phyloP scores from a whole-genome alignment of 202 grass and related monocot genomes.

The Eragrostis tef region DNA sequence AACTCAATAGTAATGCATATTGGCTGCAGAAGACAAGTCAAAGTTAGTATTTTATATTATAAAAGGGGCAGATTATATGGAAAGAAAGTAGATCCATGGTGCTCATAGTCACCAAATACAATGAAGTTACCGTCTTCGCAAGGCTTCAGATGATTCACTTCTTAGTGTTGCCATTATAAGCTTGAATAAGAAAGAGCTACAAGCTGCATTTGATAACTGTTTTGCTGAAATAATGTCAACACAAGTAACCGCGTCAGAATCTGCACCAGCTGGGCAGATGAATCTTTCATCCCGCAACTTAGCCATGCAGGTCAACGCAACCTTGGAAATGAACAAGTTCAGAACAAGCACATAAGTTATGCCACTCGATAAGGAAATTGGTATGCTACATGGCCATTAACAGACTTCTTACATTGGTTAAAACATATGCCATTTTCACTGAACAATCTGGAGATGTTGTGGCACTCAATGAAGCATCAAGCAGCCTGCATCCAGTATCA shows the following conservation, averaged over 20 bases:
- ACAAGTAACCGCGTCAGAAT: constrained; percentile 86
- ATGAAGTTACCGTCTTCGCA: constrained; percentile 82
- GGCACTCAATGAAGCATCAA: constrained; percentile 89
- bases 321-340: constrained; percentile 62
- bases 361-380: constrained; percentile 20
- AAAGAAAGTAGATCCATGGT: constrained; percentile 22
- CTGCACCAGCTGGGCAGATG: constrained; percentile 65
- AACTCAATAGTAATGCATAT: constrained; percentile 94
- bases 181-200: constrained; percentile 87
- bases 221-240: constrained; percentile 84
- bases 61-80: constrained; percentile 9
- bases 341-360: constrained; percentile 9
- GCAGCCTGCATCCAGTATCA: constrained; percentile 64
- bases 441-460: constrained; percentile 92
- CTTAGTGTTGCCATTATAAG: constrained; percentile 77
- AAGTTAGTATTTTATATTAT: constrained; percentile 15
- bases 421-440: constrained; percentile 84
- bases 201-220: constrained; percentile 83
- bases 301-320: constrained; percentile 95
- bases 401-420: constrained; percentile 80
- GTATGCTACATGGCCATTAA: constrained; percentile 35
- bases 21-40: constrained; percentile 63
- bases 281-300: constrained; percentile 97
- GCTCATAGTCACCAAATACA: constrained; percentile 26
- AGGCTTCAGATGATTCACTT: constrained; percentile 88